Percentiles rank a stretch among this genome's conserved stretches.
Evolutionary conservation across 495 filamentous ascomycete genomes (phyloP).

Genomic region (Aspergillus coremiiformis): DNA sequence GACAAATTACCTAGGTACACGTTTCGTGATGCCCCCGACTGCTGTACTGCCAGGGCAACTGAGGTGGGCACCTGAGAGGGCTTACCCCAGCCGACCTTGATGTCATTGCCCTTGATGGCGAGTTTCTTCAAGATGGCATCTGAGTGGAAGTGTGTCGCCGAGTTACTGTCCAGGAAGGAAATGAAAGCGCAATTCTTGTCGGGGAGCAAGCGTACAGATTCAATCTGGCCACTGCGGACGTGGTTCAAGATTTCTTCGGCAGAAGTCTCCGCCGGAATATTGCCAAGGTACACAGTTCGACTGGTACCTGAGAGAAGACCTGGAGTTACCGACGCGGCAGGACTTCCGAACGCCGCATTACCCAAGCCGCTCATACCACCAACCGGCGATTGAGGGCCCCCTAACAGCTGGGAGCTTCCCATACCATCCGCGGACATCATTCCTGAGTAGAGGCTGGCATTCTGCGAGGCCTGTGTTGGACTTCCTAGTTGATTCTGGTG

Average conservation of each 20-base stretch:
- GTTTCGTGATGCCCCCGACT: constrained; percentile 95
- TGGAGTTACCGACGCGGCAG: constrained; percentile 64
- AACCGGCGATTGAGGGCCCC: constrained; percentile 79
- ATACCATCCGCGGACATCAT: constrained; percentile 70
- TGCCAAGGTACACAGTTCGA: constrained; percentile 93
- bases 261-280: constrained; percentile 95
- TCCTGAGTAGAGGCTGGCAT: constrained; percentile 66
- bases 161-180: constrained; percentile 93
- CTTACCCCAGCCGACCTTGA: constrained; percentile 99
- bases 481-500: constrained; percentile 49
- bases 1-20: constrained; percentile 93
- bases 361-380: constrained; percentile 58
- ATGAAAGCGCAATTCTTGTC: constrained; percentile 99
- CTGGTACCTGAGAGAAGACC: constrained; percentile 84
- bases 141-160: constrained; percentile 97
- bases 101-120: constrained; percentile 94
- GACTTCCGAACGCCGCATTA: constrained; percentile 50
- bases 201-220: constrained; percentile 88
- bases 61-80: constrained; percentile 97
- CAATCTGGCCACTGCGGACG: constrained; percentile 95
- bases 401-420: constrained; percentile 63
- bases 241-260: constrained; percentile 97
- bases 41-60: constrained; percentile 90
- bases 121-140: constrained; percentile 99
- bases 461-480: constrained; percentile 57